Percentiles rank a stretch among this genome's conserved stretches.
Conservation (phyloP, 2,329 filamentous ascomycete genomes). For the Botrytis byssoidea region DNA sequence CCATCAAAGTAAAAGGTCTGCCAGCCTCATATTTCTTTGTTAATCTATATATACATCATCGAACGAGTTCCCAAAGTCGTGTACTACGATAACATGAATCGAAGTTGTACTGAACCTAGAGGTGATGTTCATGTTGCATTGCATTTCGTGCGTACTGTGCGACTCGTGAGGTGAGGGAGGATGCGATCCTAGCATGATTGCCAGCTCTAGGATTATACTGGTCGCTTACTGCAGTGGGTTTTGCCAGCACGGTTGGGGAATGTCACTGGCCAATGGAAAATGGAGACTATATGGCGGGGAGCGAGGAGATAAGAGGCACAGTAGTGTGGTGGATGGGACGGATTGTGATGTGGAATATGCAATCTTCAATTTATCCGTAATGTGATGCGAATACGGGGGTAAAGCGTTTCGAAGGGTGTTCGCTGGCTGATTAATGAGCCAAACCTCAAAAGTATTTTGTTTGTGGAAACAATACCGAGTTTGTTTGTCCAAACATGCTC, state of each 20-base stretch:
- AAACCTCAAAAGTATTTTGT: neutral
- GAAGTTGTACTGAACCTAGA: conserved; percentile 1
- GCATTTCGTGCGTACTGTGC: neutral
- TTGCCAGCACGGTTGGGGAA: conserved; percentile 1
- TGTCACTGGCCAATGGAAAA: neutral
- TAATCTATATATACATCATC: conserved; percentile 5
- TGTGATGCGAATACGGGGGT: neutral
- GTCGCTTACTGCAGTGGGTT: conserved; percentile 12
- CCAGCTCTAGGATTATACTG: neutral
- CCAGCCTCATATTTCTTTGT: neutral
- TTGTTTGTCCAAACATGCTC: neutral
- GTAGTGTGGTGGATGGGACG: neutral
- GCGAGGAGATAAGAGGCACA: neutral
- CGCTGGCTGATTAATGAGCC: neutral
- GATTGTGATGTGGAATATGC: neutral
- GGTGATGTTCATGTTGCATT: conserved; percentile 8
- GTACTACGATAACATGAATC: neutral
- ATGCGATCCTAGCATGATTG: neutral
- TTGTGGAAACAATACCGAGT: neutral
- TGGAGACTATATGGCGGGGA: too few relatives aligned
- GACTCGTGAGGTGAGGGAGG: neutral
- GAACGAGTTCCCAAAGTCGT: neutral
- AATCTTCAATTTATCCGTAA: neutral
- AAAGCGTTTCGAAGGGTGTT: neutral
- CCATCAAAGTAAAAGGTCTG: neutral